Base-by-base conservation (phyloP, 257 asterid genomes). In the Solanum phureja region DNA sequence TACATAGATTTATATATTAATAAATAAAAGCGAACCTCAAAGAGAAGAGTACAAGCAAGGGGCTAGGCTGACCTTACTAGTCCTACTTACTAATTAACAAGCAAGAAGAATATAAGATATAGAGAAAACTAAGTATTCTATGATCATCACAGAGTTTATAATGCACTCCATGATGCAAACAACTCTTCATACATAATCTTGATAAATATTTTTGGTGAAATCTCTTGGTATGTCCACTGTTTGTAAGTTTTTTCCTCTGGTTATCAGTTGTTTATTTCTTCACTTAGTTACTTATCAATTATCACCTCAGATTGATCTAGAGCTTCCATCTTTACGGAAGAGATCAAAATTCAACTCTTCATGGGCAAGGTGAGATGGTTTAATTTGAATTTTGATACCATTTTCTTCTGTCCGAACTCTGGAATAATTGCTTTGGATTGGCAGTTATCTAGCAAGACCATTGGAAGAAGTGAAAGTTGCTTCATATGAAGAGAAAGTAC, bases 361-460 rank as follows among this genome's bases (percentile, higher is more conserved):
- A 37, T 94, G 97, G 94, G 93, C 96, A 88, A 96, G 94, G 99
- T 94, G 86, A 85, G 82, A 34, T 27, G 64, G 76, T 21, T 77
- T 24, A 72, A 16, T 42, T 37, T 29, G 29, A 38, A 52, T 31
- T 56, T 56, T 69, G 56, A 10, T 11, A 23, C 34, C 72, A 27
- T 16, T 87, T 21, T 46, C 33, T 34, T 13, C 31, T 40, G 56
- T 29, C 23, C 46, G 46, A 18, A 38, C 19, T 77, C 31, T 62
- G 83, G 60, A 74, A 87, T 88, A 33, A 91, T 18, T 66, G 33
- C 66, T 60, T 37, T 44, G 46, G 84, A 83, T 40, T 87, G 86
- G 89, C 82, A 96, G 98, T 88, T 96, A 96, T 91, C 94, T 95
- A 40, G 98, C 98, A 81, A 92, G 98, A 71, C 99, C 98, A 27